Percentiles rank a stretch among this genome's conserved stretches.
These are phyloP conservation scores for Cyclocybe cylindracea DNA, from an alignment of 768 basidiomycete genomes.

Conservation along the genomic window DNA sequence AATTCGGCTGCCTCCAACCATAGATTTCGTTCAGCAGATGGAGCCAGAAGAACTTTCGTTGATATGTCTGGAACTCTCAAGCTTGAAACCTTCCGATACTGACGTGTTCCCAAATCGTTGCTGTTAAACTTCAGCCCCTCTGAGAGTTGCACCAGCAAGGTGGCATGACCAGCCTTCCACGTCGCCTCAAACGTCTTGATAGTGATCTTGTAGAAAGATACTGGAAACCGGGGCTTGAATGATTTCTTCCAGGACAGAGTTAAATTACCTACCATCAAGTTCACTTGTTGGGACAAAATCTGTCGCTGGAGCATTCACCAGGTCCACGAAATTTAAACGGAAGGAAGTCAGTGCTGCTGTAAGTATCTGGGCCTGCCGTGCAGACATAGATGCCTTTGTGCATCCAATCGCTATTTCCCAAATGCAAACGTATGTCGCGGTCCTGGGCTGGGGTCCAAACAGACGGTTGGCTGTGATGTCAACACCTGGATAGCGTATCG, in stretches of 20 bases:
- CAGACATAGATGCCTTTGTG: constrained; percentile 57
- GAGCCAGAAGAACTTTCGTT: constrained; percentile 51
- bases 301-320: constrained; percentile 76
- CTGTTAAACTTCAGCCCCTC: constrained; percentile 64
- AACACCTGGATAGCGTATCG: constrained; percentile 50
- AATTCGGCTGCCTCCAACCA: constrained; percentile 73
- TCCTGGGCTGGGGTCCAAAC: constrained; percentile 86
- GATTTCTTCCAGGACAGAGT: neutral
- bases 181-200: constrained; percentile 55
- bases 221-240: constrained; percentile 37
- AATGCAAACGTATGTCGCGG: constrained; percentile 85
- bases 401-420: constrained; percentile 86
- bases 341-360: constrained; percentile 58
- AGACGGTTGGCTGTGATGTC: constrained; percentile 82
- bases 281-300: constrained; percentile 63
- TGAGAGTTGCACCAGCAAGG: constrained; percentile 55
- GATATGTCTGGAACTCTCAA: constrained; percentile 54
- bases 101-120: constrained; percentile 75
- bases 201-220: constrained; percentile 80
- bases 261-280: constrained; percentile 70
- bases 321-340: constrained; percentile 69
- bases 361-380: constrained; percentile 52
- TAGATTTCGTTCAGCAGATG: constrained; percentile 34
- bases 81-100: constrained; percentile 64
- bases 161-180: constrained; percentile 54